Percentiles rank a stretch among this genome's conserved stretches.
Evolutionary conservation across 192 early-diverging fungal genomes (phyloP).

Genomic region (Phycomyces nitens): DNA sequence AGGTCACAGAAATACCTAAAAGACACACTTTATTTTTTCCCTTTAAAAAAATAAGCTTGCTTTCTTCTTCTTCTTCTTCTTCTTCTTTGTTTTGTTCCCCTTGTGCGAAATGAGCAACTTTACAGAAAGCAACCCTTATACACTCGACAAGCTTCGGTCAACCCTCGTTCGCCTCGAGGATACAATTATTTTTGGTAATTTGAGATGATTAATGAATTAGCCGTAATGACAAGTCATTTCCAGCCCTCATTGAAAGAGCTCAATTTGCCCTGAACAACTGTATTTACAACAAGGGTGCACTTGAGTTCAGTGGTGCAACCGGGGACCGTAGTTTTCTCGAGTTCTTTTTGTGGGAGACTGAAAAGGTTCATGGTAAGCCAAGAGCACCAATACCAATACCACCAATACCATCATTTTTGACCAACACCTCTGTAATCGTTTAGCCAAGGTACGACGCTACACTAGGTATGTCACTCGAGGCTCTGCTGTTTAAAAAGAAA

Average conservation of each 20-base stretch:
- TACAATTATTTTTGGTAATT: conserved; percentile 83
- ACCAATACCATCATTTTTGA: too few species aligned
- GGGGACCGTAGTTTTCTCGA: conserved; percentile 77
- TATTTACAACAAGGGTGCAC: conserved; percentile 70
- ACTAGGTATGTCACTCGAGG: conserved; percentile 38
- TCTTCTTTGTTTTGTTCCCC: too few species aligned
- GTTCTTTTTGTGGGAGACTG: conserved; percentile 88
- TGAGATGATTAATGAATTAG: too few species aligned
- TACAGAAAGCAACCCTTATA: conserved; percentile 26
- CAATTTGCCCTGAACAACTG: conserved; percentile 83
- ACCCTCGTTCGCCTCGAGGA: conserved; percentile 93
- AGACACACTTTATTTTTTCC: too few species aligned
- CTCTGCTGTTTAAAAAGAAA: neutral
- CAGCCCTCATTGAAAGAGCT: conserved; percentile 90
- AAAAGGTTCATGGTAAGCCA: conserved; percentile 80
- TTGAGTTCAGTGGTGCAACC: conserved; percentile 60
- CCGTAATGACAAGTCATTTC: conserved; percentile 15
- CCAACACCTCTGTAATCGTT: neutral
- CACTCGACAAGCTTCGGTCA: conserved; percentile 56
- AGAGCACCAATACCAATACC: neutral
- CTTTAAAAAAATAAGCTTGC: neutral
- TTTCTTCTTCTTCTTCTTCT: conserved; percentile 3
- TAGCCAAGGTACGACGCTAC: conserved; percentile 71
- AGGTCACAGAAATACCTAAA: too few species aligned
- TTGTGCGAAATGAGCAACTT: conserved; percentile 22